phyloP scores from a whole-genome alignment of 805 yeast species.

The Kodamaea lidongshanica region DNA sequence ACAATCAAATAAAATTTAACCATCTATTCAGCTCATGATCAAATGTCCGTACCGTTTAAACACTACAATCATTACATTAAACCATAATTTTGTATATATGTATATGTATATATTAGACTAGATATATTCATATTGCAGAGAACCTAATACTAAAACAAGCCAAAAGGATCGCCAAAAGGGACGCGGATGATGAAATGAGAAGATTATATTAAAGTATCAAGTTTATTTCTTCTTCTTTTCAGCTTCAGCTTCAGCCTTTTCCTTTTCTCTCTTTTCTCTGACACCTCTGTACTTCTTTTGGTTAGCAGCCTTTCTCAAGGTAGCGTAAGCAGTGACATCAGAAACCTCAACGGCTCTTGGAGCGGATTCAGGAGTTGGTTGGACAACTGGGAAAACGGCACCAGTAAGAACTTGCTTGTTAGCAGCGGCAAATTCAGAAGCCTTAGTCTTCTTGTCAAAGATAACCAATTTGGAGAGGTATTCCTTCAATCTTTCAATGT shows the following conservation, averaged over 20 bases:
- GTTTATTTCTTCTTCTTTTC: conserved; percentile 90
- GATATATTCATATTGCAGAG: conserved; percentile 7
- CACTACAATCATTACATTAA: no score
- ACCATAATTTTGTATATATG: no score
- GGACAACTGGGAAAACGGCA: conserved; percentile 87
- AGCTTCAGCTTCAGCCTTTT: conserved; percentile 98
- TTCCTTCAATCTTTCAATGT: conserved; percentile 94
- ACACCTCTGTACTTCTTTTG: conserved; percentile 90
- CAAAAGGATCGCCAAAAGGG: no score
- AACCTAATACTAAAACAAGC: conserved; percentile 7
- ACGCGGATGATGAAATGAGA: no score
- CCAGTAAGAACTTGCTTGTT: conserved; percentile 72
- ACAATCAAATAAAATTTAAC: no score
- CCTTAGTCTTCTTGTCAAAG: conserved; percentile 82
- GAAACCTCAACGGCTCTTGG: conserved; percentile 85
- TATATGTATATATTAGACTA: conserved; percentile 8
- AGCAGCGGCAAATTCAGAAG: conserved; percentile 55
- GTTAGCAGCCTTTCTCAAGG: conserved; percentile 93
- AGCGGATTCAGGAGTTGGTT: conserved; percentile 62
- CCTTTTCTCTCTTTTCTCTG: conserved; percentile 97
- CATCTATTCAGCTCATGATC: no score
- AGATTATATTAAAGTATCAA: conserved; percentile 5
- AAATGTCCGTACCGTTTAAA: no score
- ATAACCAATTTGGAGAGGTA: conserved; percentile 93
- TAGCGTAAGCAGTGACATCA: conserved; percentile 75